Conservation (phyloP, 331 rosid genomes). For the Spiraea crenata region DNA sequence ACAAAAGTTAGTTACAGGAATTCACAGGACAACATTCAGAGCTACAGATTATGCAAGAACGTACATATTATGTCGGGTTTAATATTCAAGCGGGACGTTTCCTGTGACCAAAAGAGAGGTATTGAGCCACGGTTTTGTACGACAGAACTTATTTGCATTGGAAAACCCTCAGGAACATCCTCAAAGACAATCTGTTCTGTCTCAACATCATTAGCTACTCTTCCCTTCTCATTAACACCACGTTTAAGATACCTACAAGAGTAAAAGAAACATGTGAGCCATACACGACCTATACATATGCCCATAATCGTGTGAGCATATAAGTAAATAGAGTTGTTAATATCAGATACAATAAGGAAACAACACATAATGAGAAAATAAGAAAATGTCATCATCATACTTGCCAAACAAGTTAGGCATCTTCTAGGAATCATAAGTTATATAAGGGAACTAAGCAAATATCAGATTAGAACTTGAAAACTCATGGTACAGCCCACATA, state of each 20-base stretch:
- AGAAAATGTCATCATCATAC: not conserved
- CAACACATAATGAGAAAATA: not conserved
- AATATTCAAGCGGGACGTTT: constrained; percentile 48
- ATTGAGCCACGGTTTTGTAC: constrained; percentile 60
- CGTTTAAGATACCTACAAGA: constrained; percentile 53
- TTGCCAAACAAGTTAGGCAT: not conserved
- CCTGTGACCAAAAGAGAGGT: constrained; percentile 59
- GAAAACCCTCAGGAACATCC: constrained; percentile 42
- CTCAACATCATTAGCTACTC: constrained; percentile 58
- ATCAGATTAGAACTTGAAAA: not conserved
- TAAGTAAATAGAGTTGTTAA: not conserved
- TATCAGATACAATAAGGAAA: not conserved
- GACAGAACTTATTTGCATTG: constrained; percentile 43
- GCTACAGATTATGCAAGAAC: constrained; percentile 14
- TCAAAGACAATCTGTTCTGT: constrained; percentile 51
- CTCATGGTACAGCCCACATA: not conserved
- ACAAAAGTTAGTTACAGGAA: constrained; percentile 13
- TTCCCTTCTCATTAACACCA: constrained; percentile 52
- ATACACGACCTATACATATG: not conserved
- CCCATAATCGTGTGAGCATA: not conserved
- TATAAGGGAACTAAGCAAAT: not conserved
- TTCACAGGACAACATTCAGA: constrained; percentile 1
- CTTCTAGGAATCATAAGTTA: not conserved
- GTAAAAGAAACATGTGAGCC: not conserved
- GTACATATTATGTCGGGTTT: constrained; percentile 54